Conservation (phyloP, 2,329 filamentous ascomycete species). For the Venturia asperata region DNA sequence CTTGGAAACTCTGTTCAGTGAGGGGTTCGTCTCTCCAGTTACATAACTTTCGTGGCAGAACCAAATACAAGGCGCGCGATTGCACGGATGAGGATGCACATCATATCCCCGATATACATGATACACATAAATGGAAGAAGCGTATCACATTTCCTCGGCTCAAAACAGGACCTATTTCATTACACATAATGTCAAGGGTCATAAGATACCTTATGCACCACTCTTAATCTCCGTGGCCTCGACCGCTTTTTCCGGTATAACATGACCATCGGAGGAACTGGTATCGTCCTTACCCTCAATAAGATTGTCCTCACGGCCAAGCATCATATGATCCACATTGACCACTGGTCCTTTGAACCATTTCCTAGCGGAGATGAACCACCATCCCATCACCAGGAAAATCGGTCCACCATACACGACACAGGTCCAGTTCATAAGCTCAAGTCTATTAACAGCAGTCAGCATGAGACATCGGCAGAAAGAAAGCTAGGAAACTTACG, state of each 20-base stretch:
- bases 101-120: neutral
- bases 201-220: neutral
- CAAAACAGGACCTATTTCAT: neutral
- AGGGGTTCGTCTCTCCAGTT: neutral
- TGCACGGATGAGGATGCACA: neutral
- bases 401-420: constrained; percentile 60
- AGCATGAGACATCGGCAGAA: neutral
- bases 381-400: constrained; percentile 54
- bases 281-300: constrained; percentile 30
- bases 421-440: constrained; percentile 62
- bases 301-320: constrained; percentile 34
- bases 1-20: neutral
- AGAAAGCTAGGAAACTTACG: constrained; percentile 30
- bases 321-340: constrained; percentile 53
- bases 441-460: constrained; percentile 28
- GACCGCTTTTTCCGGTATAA: neutral
- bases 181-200: neutral
- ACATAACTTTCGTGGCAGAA: no score
- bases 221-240: neutral
- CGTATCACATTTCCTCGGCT: neutral
- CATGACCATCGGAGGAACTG: constrained; percentile 13
- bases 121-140: neutral
- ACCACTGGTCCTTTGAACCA: constrained; percentile 68
- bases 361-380: constrained; percentile 54
- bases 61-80: no score